phyloP scores from a whole-genome alignment of 2,329 filamentous ascomycete genomes.

The Lachnellula suecica region DNA sequence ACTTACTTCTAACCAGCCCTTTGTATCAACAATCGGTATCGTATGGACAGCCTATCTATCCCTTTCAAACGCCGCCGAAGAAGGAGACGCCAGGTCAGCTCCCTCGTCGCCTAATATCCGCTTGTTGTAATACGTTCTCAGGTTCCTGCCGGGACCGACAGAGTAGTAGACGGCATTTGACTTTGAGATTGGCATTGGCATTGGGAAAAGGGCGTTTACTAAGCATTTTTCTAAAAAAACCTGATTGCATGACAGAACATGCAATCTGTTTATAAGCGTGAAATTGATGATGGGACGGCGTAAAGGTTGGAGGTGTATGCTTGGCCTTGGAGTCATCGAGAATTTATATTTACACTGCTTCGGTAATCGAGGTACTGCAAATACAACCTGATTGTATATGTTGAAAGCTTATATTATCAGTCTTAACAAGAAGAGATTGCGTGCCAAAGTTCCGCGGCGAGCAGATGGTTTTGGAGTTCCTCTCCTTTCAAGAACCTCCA shows the following conservation, averaged over 20 bases:
- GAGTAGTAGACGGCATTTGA: background rate
- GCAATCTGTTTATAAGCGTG: background rate
- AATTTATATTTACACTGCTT: background rate
- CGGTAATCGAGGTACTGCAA: background rate
- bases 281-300: background rate
- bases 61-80: conserved; percentile 80
- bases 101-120: conserved; percentile 34
- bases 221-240: background rate
- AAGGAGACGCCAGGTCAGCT: conserved; percentile 32
- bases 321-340: background rate
- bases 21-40: conserved; percentile 93
- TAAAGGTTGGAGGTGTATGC: background rate
- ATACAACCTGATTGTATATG: background rate
- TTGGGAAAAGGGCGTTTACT: conserved; percentile 6
- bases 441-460: too few relatives aligned
- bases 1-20: conserved; percentile 60
- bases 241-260: background rate
- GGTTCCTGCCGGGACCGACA: conserved; percentile 16
- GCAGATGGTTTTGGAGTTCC: too few relatives aligned
- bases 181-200: conserved; percentile 14
- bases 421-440: background rate
- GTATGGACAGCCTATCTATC: conserved; percentile 98
- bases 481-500: too few relatives aligned
- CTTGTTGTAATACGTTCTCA: conserved; percentile 28
- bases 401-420: background rate